phyloP scores from a whole-genome alignment of 306 rosid genomes.

The Lablab purpureus region DNA sequence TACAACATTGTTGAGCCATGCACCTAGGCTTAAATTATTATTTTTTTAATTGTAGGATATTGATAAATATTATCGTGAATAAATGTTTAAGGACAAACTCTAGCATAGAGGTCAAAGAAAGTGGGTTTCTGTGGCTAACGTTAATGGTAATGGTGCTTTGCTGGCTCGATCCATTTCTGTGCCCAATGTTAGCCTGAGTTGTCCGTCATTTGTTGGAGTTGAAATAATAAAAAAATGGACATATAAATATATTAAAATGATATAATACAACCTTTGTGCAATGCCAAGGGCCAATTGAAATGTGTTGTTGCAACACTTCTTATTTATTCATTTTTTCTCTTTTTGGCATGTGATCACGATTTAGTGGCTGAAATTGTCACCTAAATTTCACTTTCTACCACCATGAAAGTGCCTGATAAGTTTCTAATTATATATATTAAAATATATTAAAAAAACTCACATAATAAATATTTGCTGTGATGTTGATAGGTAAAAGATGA shows the following conservation, averaged over 20 bases:
- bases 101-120: constrained; percentile 20
- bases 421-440: no score
- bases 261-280: not conserved
- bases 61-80: not conserved
- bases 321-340: not conserved
- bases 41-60: constrained; percentile 4
- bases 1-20: constrained; percentile 33
- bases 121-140: constrained; percentile 31
- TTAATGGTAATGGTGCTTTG: constrained; percentile 42
- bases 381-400: constrained; percentile 10
- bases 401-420: no score
- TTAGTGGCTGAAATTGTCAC: constrained; percentile 31
- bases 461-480: no score
- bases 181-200: constrained; percentile 32
- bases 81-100: constrained; percentile 19
- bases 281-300: constrained; percentile 33
- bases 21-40: not conserved
- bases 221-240: not conserved
- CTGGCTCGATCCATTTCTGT: constrained; percentile 24
- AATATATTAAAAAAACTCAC: no score
- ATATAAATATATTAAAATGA: not conserved
- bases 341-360: not conserved
- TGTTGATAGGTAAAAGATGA: not conserved
- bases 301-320: not conserved
- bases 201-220: not conserved